These are phyloP conservation scores for Candida ascalaphidarum DNA, from an alignment of 805 yeast genomes.

Conservation along the genomic window DNA sequence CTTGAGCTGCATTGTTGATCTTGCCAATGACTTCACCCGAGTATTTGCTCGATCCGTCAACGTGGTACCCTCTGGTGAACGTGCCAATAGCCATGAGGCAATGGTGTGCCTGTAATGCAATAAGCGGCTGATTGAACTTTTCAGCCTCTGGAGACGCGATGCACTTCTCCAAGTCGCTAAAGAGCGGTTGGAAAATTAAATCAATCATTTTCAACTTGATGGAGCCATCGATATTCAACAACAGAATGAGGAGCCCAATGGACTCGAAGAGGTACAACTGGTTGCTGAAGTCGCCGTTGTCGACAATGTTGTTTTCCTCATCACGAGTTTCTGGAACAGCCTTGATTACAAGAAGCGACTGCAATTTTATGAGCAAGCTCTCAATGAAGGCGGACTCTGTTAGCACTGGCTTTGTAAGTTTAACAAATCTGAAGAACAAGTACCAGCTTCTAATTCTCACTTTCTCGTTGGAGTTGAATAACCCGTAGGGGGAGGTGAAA, in stretches of 20 bases:
- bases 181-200: constrained; percentile 65
- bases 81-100: constrained; percentile 84
- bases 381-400: constrained; percentile 42
- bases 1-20: constrained; percentile 66
- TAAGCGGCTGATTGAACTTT: constrained; percentile 30
- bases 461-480: constrained; percentile 63
- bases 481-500: constrained; percentile 74
- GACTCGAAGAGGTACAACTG: constrained; percentile 84
- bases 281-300: constrained; percentile 55
- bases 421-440: constrained; percentile 73
- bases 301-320: constrained; percentile 43
- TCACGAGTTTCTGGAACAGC: constrained; percentile 48
- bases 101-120: constrained; percentile 75
- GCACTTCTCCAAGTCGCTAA: constrained; percentile 59
- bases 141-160: constrained; percentile 27
- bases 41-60: constrained; percentile 26
- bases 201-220: constrained; percentile 45
- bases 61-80: constrained; percentile 76
- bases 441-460: constrained; percentile 89
- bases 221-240: constrained; percentile 13
- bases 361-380: constrained; percentile 50
- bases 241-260: constrained; percentile 64
- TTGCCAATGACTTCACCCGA: constrained; percentile 31
- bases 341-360: constrained; percentile 56
- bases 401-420: constrained; percentile 56